Conservation (phyloP, 148 eudicot species). For the Amaranthus hypochondriacus region DNA sequence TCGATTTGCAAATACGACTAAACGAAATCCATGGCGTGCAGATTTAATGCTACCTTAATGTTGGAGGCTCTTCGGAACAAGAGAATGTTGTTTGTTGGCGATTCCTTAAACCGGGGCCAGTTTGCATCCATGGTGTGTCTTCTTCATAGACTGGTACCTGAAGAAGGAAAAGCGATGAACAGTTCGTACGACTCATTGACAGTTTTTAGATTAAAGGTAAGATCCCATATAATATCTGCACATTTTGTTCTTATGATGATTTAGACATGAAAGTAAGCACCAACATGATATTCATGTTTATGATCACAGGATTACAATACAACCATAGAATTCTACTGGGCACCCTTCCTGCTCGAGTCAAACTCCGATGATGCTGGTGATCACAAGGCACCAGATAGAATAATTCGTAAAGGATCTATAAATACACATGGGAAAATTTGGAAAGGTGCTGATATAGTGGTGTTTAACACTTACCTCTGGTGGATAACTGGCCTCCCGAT, state of each 20-base stretch:
- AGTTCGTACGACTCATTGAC: constrained; percentile 50
- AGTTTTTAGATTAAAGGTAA: constrained; percentile 74
- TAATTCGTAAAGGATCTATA: constrained; percentile 81
- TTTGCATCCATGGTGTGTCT: constrained; percentile 80
- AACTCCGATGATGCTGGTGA: constrained; percentile 73
- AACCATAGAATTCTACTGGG: constrained; percentile 96
- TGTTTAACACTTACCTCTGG: constrained; percentile 94
- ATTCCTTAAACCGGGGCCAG: constrained; percentile 87
- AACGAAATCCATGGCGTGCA: constrained; percentile 18
- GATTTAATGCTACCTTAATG: constrained; percentile 89
- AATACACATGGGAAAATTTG: constrained; percentile 73
- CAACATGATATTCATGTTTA: background rate
- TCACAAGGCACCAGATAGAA: constrained; percentile 66
- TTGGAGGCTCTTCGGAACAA: constrained; percentile 79
- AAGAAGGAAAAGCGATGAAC: constrained; percentile 66
- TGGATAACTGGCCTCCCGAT: constrained; percentile 89
- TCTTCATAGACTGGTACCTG: constrained; percentile 68
- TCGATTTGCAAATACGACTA: background rate
- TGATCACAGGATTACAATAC: constrained; percentile 73
- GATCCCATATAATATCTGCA: background rate
- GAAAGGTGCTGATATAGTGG: constrained; percentile 92
- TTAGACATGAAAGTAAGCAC: background rate
- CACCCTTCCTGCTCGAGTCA: constrained; percentile 88
- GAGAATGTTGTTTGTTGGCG: constrained; percentile 86
- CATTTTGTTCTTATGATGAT: background rate